These are phyloP conservation scores for Cymodocea nodosa DNA, from an alignment of 116 monocot species.

Conservation along the genomic window DNA sequence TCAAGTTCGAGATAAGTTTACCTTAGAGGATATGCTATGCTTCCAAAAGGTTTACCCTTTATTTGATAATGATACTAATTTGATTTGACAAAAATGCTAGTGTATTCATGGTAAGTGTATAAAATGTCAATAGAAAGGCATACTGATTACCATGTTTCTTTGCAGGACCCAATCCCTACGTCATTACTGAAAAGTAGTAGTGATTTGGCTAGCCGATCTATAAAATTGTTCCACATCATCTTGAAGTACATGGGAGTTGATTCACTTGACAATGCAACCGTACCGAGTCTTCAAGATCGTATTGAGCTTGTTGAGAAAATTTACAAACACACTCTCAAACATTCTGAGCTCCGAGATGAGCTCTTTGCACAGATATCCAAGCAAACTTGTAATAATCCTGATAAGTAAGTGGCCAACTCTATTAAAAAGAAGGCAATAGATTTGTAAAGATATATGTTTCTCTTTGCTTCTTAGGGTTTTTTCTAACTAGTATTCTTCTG, in stretches of 20 bases:
- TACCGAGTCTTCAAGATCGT: constrained; percentile 54
- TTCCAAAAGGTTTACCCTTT: constrained; percentile 67
- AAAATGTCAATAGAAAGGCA: too few species aligned
- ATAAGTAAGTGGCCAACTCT: constrained; percentile 30
- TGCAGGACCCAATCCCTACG: constrained; percentile 94
- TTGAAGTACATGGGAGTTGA: constrained; percentile 91
- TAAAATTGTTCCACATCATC: constrained; percentile 79
- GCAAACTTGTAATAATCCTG: constrained; percentile 92
- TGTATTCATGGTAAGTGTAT: too few species aligned
- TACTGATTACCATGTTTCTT: neutral
- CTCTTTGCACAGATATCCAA: constrained; percentile 85
- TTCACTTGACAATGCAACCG: constrained; percentile 48
- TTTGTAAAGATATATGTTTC: neutral
- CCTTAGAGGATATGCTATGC: constrained; percentile 91
- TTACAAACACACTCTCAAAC: constrained; percentile 83
- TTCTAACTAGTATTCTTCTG: neutral
- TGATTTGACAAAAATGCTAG: too few species aligned
- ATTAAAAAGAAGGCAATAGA: neutral
- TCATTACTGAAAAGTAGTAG: constrained; percentile 78
- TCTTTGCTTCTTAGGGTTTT: neutral
- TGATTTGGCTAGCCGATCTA: constrained; percentile 69
- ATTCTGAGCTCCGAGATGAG: constrained; percentile 88
- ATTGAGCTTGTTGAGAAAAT: constrained; percentile 83
- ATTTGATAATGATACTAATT: too few species aligned
- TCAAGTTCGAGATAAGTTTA: constrained; percentile 80